Conservation (phyloP, 2,329 filamentous ascomycete species). For the Ophiocordyceps unilateralis region DNA sequence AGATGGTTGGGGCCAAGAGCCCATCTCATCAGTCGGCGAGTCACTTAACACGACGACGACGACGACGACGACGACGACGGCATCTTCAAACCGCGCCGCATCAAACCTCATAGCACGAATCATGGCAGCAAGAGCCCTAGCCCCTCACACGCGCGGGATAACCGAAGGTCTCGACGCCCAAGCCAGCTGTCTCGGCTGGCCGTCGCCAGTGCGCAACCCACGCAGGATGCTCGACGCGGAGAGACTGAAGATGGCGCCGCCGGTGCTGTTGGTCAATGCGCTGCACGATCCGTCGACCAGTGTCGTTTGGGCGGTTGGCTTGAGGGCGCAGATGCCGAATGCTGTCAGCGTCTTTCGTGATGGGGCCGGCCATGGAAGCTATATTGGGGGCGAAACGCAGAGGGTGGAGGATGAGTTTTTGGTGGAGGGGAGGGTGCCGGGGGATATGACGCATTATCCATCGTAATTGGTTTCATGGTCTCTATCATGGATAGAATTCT, state of each 20-base stretch:
- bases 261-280: background rate
- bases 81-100: too few species aligned
- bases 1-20: background rate
- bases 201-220: background rate
- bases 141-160: background rate
- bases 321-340: background rate
- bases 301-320: background rate
- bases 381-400: background rate
- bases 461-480: too few species aligned
- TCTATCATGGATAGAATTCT: too few species aligned
- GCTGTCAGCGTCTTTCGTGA: background rate
- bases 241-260: background rate
- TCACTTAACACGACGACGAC: too few species aligned
- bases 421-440: background rate
- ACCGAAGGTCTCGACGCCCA: background rate
- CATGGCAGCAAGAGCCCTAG: background rate
- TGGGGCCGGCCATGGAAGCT: background rate
- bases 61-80: too few species aligned
- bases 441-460: background rate
- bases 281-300: background rate
- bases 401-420: background rate
- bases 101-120: background rate
- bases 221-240: background rate
- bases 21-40: too few species aligned
- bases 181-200: background rate